phyloP scores from a whole-genome alignment of 768 basidiomycete species.

The Albatrellus ellisii region DNA sequence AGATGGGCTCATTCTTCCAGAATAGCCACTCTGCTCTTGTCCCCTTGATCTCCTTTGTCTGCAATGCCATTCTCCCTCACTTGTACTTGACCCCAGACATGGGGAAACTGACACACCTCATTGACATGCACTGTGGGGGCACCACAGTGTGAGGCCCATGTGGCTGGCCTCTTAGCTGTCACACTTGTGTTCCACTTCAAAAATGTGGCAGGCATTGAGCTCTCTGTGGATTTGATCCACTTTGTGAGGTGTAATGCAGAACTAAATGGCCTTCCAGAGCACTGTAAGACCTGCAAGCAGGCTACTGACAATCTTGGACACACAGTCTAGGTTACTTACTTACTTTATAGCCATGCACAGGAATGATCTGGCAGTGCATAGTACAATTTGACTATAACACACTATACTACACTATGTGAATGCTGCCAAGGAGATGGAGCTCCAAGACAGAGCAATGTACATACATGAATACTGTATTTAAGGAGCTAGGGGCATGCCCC shows the following conservation, averaged over 20 bases:
- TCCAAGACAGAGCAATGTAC: too few relatives aligned
- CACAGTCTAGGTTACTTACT: too few relatives aligned
- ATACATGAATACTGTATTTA: too few relatives aligned
- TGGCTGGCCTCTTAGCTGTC: conserved; percentile 81
- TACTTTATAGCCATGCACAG: too few relatives aligned
- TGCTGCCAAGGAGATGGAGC: too few relatives aligned
- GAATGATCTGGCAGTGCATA: too few relatives aligned
- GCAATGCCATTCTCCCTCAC: conserved; percentile 47
- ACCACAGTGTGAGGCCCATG: too few relatives aligned
- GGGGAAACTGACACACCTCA: conserved; percentile 59
- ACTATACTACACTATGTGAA: too few relatives aligned
- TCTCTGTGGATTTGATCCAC: conserved; percentile 58
- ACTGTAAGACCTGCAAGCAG: too few relatives aligned
- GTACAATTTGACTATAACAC: too few relatives aligned
- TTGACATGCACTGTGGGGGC: conserved; percentile 93
- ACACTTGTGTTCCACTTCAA: conserved; percentile 64
- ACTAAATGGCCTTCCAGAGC: conserved; percentile 45
- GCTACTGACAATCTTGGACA: too few relatives aligned
- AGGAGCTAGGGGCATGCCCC: too few relatives aligned
- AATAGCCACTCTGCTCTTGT: conserved; percentile 92
- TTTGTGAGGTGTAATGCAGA: conserved; percentile 52
- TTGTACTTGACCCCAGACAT: conserved; percentile 5
- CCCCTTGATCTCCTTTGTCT: conserved; percentile 75
- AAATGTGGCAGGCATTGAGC: conserved; percentile 77
- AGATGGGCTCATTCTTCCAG: conserved; percentile 89